These are phyloP conservation scores for Graphilbum fragrans DNA, from an alignment of 2,329 filamentous ascomycete genomes.

Conservation along the genomic window DNA sequence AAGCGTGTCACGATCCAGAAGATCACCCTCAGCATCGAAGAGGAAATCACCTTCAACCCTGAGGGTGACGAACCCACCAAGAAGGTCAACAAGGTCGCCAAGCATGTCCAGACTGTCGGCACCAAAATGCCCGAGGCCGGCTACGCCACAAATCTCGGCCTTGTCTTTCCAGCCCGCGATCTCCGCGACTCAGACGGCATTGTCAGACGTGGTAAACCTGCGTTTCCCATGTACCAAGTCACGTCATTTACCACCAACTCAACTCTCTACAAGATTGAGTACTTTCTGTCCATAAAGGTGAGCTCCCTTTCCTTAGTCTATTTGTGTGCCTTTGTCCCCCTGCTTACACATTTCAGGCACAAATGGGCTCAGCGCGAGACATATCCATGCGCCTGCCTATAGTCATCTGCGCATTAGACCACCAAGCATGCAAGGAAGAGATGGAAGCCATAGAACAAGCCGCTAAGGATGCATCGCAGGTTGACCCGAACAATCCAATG, in stretches of 20 bases:
- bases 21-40: conserved; percentile 87
- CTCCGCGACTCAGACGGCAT: conserved; percentile 78
- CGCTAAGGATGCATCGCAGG: conserved; percentile 78
- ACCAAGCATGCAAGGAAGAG: conserved; percentile 92
- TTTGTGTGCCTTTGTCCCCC: not conserved
- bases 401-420: conserved; percentile 89
- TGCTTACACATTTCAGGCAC: conserved; percentile 46
- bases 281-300: conserved; percentile 89
- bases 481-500: conserved; percentile 85
- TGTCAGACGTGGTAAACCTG: conserved; percentile 69
- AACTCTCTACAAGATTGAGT: conserved; percentile 95
- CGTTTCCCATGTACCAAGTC: conserved; percentile 81
- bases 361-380: conserved; percentile 77
- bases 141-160: conserved; percentile 82
- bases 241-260: conserved; percentile 88
- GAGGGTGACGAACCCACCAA: conserved; percentile 91
- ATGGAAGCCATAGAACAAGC: conserved; percentile 98
- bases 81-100: conserved; percentile 77
- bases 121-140: conserved; percentile 81
- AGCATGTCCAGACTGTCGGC: conserved; percentile 69
- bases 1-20: conserved; percentile 87
- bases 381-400: conserved; percentile 85
- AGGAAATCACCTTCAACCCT: conserved; percentile 97
- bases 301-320: not conserved
- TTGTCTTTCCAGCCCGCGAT: conserved; percentile 86